phyloP scores from a whole-genome alignment of 1,139 yeast species.

The Pichia sp. region DNA sequence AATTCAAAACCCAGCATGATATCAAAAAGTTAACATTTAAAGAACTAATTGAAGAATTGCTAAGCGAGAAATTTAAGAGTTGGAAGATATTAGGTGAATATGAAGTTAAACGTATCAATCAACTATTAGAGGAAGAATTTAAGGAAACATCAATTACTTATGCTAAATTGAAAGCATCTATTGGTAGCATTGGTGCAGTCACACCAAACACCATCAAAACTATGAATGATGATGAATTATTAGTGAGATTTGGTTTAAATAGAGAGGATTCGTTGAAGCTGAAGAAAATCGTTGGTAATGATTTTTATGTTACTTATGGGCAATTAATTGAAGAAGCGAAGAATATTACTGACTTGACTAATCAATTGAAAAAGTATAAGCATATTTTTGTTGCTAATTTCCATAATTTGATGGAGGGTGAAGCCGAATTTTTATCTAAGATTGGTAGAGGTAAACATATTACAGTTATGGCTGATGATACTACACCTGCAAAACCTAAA shows the following conservation, averaged over 20 bases:
- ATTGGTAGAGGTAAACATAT: slow-evolving; percentile 1
- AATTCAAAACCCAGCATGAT: neutral
- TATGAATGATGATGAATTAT: slow-evolving; percentile 1
- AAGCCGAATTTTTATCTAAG: slow-evolving; percentile 4
- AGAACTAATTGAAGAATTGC: slow-evolving; percentile 1
- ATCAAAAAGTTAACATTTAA: slow-evolving; percentile 4
- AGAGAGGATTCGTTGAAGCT: slow-evolving; percentile 1
- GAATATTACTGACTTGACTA: neutral
- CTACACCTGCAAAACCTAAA: neutral
- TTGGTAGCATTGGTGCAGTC: slow-evolving; percentile 9
- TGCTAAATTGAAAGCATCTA: slow-evolving; percentile 8
- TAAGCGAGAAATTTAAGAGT: slow-evolving; percentile 1
- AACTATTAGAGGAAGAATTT: neutral
- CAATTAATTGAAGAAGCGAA: slow-evolving; percentile 3
- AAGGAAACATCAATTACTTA: slow-evolving; percentile 1
- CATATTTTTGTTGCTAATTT: slow-evolving; percentile 5
- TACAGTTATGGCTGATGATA: slow-evolving; percentile 4
- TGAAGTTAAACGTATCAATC: neutral
- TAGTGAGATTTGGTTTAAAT: slow-evolving; percentile 9
- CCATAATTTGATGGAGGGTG: slow-evolving; percentile 7
- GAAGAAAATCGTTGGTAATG: slow-evolving; percentile 8
- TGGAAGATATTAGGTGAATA: slow-evolving; percentile 3
- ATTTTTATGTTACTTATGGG: slow-evolving; percentile 5
- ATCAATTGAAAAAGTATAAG: neutral
- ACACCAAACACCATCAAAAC: neutral